These are phyloP conservation scores for Tardiomyces depauwii DNA, from an alignment of 1,139 yeast species.

Conservation along the genomic window DNA sequence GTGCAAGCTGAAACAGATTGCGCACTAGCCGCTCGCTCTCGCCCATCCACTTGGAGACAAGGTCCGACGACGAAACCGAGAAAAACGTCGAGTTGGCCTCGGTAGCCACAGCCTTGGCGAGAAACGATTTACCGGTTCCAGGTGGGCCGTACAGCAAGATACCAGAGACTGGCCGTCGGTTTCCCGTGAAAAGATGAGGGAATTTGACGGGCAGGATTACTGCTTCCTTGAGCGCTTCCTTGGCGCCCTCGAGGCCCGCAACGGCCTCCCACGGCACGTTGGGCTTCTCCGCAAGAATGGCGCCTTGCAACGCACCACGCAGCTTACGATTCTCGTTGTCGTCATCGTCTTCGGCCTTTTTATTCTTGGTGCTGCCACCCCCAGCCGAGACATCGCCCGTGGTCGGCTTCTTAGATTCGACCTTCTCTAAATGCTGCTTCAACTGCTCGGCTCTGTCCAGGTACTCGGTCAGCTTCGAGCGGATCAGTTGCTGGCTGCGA, in stretches of 20 bases:
- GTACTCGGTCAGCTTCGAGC: conserved; percentile 85
- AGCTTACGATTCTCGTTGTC: conserved; percentile 81
- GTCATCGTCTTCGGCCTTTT: conserved; percentile 46
- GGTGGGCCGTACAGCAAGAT: conserved; percentile 97
- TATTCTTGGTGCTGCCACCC: conserved; percentile 49
- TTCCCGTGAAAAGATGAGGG: conserved; percentile 84
- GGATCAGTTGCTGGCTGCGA: conserved; percentile 76
- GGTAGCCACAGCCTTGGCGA: conserved; percentile 95
- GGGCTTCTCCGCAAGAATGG: conserved; percentile 86
- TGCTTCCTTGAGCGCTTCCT: conserved; percentile 83
- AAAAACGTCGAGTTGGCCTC: conserved; percentile 93
- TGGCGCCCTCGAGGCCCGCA: conserved; percentile 87
- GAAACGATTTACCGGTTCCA: conserved; percentile 97
- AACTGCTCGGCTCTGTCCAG: conserved; percentile 88
- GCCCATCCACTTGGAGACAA: conserved; percentile 80
- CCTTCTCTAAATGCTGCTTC: conserved; percentile 77
- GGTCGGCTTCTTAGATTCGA: conserved; percentile 30
- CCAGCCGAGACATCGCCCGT: conserved; percentile 38
- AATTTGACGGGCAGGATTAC: conserved; percentile 93
- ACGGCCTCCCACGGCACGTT: conserved; percentile 93
- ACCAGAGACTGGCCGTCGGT: conserved; percentile 93
- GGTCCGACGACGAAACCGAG: conserved; percentile 82
- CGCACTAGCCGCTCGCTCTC: conserved; percentile 91
- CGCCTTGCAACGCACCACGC: conserved; percentile 85
- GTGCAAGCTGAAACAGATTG: conserved; percentile 78